A percentile compares a stretch with the other conserved stretches of the same genome.
phyloP scores from a whole-genome alignment of 2,329 filamentous ascomycete species.

The Aspergillus tamarii region DNA sequence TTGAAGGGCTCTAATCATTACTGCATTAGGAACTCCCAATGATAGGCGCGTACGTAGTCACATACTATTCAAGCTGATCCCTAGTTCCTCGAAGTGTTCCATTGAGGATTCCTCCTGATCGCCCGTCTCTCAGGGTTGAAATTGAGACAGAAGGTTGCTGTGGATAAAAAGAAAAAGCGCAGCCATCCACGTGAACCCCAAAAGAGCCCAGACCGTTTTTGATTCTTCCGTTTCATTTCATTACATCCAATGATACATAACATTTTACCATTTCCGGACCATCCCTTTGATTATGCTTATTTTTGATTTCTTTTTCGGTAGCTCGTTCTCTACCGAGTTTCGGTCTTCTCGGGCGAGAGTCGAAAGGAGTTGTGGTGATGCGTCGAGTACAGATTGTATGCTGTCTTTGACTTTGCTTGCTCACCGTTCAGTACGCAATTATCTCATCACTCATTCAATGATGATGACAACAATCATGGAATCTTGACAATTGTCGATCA shows the following conservation, averaged over 20 bases:
- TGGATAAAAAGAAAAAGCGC: slow-evolving; percentile 2
- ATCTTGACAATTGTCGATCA: neutral
- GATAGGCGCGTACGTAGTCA: slow-evolving; percentile 5
- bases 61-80: neutral
- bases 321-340: slow-evolving; percentile 13
- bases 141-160: neutral
- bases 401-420: neutral
- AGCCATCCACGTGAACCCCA: slow-evolving; percentile 9
- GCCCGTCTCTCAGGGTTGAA: neutral
- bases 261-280: slow-evolving; percentile 7
- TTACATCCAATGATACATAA: slow-evolving; percentile 2
- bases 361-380: neutral
- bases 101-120: slow-evolving; percentile 4
- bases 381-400: neutral
- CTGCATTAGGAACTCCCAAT: neutral
- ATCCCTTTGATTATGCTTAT: slow-evolving; percentile 3
- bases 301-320: neutral
- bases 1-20: slow-evolving; percentile 4
- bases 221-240: neutral
- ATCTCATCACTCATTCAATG: slow-evolving; percentile 1
- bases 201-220: slow-evolving; percentile 1
- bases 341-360: slow-evolving; percentile 19
- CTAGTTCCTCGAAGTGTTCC: neutral
- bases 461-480: neutral
- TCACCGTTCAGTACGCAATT: neutral